These are phyloP conservation scores for Saccharomycopsis guyanensis DNA, from an alignment of 805 yeast species.

Conservation along the genomic window DNA sequence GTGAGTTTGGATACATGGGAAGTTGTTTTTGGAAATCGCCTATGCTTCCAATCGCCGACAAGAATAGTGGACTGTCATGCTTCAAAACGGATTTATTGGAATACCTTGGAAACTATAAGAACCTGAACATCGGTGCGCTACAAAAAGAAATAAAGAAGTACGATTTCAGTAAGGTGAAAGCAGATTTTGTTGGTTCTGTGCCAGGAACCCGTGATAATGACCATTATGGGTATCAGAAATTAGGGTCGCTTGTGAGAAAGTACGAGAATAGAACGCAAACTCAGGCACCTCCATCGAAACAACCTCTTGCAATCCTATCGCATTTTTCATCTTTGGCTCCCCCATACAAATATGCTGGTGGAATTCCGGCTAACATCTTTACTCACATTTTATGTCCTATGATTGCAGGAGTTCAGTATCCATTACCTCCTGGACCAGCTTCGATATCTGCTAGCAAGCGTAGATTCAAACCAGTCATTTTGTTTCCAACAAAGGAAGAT, in stretches of 20 bases:
- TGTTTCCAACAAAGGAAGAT: constrained; percentile 18
- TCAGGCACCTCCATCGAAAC: not conserved
- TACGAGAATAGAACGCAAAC: constrained; percentile 22
- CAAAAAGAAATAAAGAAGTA: constrained; percentile 23
- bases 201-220: constrained; percentile 28
- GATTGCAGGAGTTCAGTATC: constrained; percentile 22
- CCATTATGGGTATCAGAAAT: constrained; percentile 24
- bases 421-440: constrained; percentile 14
- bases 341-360: constrained; percentile 23
- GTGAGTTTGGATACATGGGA: constrained; percentile 34
- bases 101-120: constrained; percentile 29
- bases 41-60: constrained; percentile 22
- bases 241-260: constrained; percentile 29
- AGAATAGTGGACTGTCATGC: constrained; percentile 20
- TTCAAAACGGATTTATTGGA: constrained; percentile 29
- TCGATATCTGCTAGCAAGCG: not conserved
- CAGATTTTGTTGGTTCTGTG: constrained; percentile 35
- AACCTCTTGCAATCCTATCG: constrained; percentile 27
- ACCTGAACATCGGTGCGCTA: constrained; percentile 22
- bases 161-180: constrained; percentile 31
- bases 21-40: constrained; percentile 39
- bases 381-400: constrained; percentile 37
- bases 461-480: constrained; percentile 11
- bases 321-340: constrained; percentile 37
- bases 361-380: constrained; percentile 28